Evolutionary conservation across 1,284 basidiomycete genomes (phyloP), one percentile per base, ranked within the genome.

Genomic region (Pseudozyma pruni): DNA sequence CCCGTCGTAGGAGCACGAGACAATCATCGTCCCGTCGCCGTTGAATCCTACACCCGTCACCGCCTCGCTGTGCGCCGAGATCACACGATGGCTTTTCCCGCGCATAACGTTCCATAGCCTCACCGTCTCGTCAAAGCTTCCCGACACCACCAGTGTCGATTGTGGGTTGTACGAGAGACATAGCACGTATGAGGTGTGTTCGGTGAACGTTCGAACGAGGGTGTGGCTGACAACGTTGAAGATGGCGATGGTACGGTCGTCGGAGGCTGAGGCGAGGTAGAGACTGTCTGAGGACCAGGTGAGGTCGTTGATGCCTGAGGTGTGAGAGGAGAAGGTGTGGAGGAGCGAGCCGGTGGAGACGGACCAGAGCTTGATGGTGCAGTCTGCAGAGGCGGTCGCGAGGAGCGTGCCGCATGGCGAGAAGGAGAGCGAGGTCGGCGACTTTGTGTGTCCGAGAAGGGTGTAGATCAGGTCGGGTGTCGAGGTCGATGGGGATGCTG

Each of bases 1-100:
- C 2, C 94, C 95, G 83, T 99, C 96, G 89, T 95, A 96, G 19
- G 92, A 91, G 69, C 90, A 92, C 8, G 92, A 94, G 2, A 93
- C 90, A 35, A 98, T 90, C 70, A 98, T 88, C 3, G 92, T 93
- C 2, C 96, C 96, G 75, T 98, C 95, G 50, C 90, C 87, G 83
- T 92, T 97, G 85, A 97, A 99, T 55, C 89, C 88, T 1, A 98
- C 92, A 10, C 90, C 89, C 48, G 93, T 94, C 19, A 98, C 93
- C 11, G 96, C 94, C 82, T 98, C 96, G 0, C 93, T 94, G 85
- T 98, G 96, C 0, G 96, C 96, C 16, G 94, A 92, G 23, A 81
- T 80, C 40, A 59, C 60, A 2, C 76, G 71, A 42, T 81, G 80
- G 39, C 80, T 80, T 16, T 58, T 61, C 25, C 58, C 59, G 87